Evolutionary conservation across 306 rosid species (phyloP), one percentile per base, ranked within the genome.

Genomic region (Trifolium pratense): DNA sequence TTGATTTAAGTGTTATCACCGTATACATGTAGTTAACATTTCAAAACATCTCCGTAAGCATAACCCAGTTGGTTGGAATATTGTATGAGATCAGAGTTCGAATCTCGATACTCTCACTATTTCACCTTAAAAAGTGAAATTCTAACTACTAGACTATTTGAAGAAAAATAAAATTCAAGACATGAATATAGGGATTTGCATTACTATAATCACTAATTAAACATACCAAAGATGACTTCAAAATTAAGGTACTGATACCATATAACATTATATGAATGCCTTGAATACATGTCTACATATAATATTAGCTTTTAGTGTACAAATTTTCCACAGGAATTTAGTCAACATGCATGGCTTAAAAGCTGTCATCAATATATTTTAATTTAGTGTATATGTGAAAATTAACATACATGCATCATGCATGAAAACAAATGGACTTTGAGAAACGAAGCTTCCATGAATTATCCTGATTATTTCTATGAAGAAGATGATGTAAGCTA

Each of bases 321-420:
- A 58, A 37, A 71, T 14, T 70, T 70, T 61, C 73, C 46, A 52
- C 73, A 36, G 43, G 18, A 10, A 56, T 69, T 51, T 71, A 70
- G 84, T 70, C 84, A 70, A 75, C 70, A 61, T 36, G 31, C 65
- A 68, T 36, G 23, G 21, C 48, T 53, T 17, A 42, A 71, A 58
- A 66, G 84, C 71, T 76, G 87, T 78, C 74, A 79, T 71, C 21
- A 60, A 18, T 26, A 31, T 39, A 75, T 66, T 46, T 65, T 45
- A 62, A 75, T 51, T 51, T 48, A 6, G 67, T 70, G 53, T 46
- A 42, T 16, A 14, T 25, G 80, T 56, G 67, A 36, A 42, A 36
- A 36, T 36, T 36, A 64, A 65, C 68, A 75, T 83, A 65, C 51
- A 75, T 83, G 65, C 81, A 75, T 79, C 81, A 75, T 79, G 73